Base-by-base conservation (phyloP, 176 grass and related monocot genomes). In the Oryza brachyantha region DNA sequence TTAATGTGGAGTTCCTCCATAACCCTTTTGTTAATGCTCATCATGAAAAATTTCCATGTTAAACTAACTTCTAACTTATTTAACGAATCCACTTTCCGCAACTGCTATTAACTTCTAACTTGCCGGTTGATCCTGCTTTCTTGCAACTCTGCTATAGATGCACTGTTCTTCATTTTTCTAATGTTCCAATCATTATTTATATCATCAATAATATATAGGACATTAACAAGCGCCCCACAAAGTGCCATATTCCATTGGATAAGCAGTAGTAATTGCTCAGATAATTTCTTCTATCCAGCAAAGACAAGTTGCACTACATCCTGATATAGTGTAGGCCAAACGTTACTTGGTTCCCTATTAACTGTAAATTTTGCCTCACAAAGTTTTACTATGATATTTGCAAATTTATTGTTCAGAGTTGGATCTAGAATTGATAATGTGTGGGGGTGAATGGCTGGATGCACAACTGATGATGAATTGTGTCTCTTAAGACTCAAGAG, bases 361-460 rank as follows among this genome's bases (percentile, higher is more conserved):
- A 60, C 21, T n/a, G 36, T 61, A 78, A 41, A 78, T 73, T 67
- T 21, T 29, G 17, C 74, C 7, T 45, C 17, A 64, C 65, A 46
- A 87, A 38, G 14, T 37, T 67, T 36, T 73, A 83, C 79, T 42
- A 17, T 27, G 16, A 28, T 66, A 87, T 83, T 78, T 37, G 11
- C 28, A 29, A 68, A 7, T 32, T 54, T 13, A 40, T 43, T n/a
- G 60, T 35, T 78, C 43, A 73, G 13, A 78, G n/a, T 66, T 73
- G 43, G 73, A 82, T 87, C 66, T 65, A 59, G 42, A 87, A 28
- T 71, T 74, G 57, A 71, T 82, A 40, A 26, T 43, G 27, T 76
- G 32, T 57, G 66, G 24, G 40, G 57, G 4, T 46, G 43, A 14
- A 46, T 46, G 43, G 14, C 43, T 5, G 46, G 77, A 50, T 68